A percentile compares a stretch with the other conserved stretches of the same genome.
These are phyloP conservation scores for Ramalina intermedia DNA, from an alignment of 495 filamentous ascomycete genomes.

Conservation along the genomic window DNA sequence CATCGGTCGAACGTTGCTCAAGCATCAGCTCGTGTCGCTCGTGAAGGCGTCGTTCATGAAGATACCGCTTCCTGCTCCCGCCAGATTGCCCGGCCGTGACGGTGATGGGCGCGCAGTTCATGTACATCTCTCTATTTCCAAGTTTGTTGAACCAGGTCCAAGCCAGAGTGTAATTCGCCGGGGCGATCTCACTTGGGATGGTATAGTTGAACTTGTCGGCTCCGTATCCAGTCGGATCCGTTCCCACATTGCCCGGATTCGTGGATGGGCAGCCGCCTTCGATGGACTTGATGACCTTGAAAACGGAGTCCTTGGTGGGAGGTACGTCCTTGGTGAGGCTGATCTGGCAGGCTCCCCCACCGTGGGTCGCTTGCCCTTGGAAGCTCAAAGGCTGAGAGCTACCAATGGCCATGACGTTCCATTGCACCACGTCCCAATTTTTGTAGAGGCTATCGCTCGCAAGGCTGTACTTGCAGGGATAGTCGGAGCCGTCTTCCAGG, in stretches of 20 bases:
- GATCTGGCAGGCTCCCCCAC: constrained; percentile 79
- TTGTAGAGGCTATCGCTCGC: constrained; percentile 15
- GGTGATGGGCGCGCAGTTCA: constrained; percentile 73
- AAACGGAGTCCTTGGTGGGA: constrained; percentile 43
- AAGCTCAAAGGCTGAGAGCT: constrained; percentile 38
- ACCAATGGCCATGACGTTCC: constrained; percentile 30
- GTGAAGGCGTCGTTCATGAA: constrained; percentile 10
- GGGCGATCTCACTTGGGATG: constrained; percentile 29
- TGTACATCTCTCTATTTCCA: constrained; percentile 87
- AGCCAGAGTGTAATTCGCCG: constrained; percentile 48
- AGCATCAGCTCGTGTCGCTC: constrained; percentile 1
- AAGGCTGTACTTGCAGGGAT: neutral
- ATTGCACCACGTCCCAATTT: constrained; percentile 21
- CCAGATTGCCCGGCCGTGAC: constrained; percentile 33
- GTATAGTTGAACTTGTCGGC: constrained; percentile 32
- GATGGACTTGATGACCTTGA: constrained; percentile 72
- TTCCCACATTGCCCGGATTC: constrained; percentile 25
- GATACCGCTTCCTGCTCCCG: constrained; percentile 18
- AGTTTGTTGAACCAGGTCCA: constrained; percentile 90
- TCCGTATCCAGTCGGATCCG: constrained; percentile 6
- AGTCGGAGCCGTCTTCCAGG: constrained; percentile 7
- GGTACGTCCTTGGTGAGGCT: constrained; percentile 59
- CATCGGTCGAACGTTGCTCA: constrained; percentile 13
- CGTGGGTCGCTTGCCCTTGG: constrained; percentile 54
- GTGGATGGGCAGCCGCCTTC: constrained; percentile 63